Percentiles rank a stretch among this genome's conserved stretches.
These are phyloP conservation scores for Russula abietina DNA, from an alignment of 768 basidiomycete species.

Conservation along the genomic window DNA sequence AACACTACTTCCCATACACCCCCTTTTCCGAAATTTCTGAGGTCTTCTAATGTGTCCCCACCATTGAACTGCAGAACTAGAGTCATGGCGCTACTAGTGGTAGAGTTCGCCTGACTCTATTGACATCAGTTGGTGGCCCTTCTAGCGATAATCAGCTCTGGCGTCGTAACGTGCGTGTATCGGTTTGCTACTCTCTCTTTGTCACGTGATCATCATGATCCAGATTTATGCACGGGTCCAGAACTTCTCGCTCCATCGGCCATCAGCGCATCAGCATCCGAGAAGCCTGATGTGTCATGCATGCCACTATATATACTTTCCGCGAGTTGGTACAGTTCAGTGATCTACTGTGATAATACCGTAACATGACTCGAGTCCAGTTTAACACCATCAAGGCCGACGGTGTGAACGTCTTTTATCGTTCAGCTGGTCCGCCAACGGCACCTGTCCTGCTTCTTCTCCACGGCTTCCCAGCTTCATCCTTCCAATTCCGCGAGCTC, in stretches of 20 bases:
- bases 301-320: neutral
- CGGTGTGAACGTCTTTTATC: slow-evolving; percentile 41
- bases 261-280: no score
- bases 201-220: neutral
- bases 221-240: neutral
- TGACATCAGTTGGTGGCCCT: no score
- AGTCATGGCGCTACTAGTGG: no score
- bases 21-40: neutral
- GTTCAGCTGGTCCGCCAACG: slow-evolving; percentile 34
- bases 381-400: slow-evolving; percentile 31
- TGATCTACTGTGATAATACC: neutral
- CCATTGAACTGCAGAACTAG: no score
- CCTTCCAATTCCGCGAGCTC: slow-evolving; percentile 45
- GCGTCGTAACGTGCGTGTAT: no score
- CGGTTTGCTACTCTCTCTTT: no score
- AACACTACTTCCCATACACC: no score
- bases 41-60: neutral
- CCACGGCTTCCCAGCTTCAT: slow-evolving; percentile 47
- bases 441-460: slow-evolving; percentile 38
- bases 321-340: neutral
- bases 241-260: neutral
- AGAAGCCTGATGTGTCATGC: neutral
- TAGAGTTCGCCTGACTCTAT: no score
- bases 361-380: slow-evolving; percentile 14
- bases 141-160: no score